Evolutionary conservation across 2,329 filamentous ascomycete genomes (phyloP).

Genomic region (Microascus cirrosus): DNA sequence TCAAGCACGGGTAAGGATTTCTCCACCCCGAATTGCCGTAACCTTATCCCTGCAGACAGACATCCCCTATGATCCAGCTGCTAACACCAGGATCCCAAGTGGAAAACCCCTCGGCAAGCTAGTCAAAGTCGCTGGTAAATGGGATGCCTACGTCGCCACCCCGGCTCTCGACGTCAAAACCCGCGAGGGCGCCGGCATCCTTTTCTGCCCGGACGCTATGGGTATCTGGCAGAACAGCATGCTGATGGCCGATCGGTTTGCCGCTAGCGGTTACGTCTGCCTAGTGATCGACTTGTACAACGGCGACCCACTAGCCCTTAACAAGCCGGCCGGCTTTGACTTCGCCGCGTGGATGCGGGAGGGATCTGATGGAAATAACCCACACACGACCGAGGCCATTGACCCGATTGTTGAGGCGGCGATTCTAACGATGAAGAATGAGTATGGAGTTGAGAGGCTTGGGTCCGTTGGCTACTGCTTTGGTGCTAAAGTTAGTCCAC

Average conservation of each 20-base stretch:
- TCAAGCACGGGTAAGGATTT: constrained; percentile 29
- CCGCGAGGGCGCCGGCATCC: constrained; percentile 20
- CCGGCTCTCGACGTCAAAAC: constrained; percentile 18
- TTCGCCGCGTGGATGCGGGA: constrained; percentile 19
- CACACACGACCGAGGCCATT: constrained; percentile 16
- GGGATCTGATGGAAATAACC: constrained; percentile 36
- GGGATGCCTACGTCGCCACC: constrained; percentile 39
- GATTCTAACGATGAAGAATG: too few species aligned
- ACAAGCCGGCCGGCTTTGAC: constrained; percentile 19
- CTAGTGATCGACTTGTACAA: constrained; percentile 21
- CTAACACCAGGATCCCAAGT: constrained; percentile 16
- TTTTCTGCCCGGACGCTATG: constrained; percentile 36
- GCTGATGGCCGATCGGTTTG: constrained; percentile 24
- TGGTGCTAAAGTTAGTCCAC: constrained; percentile 48
- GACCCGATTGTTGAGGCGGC: constrained; percentile 17
- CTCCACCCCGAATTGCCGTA: neutral
- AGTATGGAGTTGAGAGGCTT: too few species aligned
- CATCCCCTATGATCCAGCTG: neutral
- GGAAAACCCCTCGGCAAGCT: constrained; percentile 33
- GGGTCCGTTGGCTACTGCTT: constrained; percentile 75
- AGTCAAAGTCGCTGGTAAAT: constrained; percentile 30
- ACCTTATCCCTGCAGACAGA: neutral
- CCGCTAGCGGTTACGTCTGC: constrained; percentile 18
- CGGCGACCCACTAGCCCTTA: constrained; percentile 29
- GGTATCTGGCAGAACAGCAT: constrained; percentile 34